phyloP scores from a whole-genome alignment of 2,329 filamentous ascomycete species.

The Beauveria brongniartii region DNA sequence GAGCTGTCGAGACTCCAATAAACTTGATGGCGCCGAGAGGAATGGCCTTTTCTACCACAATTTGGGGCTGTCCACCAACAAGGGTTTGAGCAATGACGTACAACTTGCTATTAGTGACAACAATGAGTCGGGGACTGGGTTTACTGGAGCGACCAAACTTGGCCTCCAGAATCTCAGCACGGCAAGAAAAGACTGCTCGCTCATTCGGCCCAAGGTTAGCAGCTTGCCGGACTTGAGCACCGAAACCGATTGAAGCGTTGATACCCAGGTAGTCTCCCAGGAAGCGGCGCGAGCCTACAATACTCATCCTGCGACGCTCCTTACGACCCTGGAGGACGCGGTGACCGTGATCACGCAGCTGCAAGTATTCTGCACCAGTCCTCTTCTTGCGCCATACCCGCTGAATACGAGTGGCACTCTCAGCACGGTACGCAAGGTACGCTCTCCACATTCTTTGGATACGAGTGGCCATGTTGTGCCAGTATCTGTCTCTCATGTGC shows the following conservation, averaged over 20 bases:
- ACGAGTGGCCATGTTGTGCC: constrained; percentile 98
- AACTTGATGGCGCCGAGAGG: constrained; percentile 84
- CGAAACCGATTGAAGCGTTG: constrained; percentile 70
- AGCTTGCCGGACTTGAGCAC: constrained; percentile 69
- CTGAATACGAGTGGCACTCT: constrained; percentile 90
- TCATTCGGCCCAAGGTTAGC: constrained; percentile 67
- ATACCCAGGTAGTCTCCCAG: constrained; percentile 91
- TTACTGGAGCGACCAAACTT: constrained; percentile 98
- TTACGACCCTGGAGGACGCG: constrained; percentile 74
- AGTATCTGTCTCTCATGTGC: constrained; percentile 95
- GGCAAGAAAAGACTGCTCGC: constrained; percentile 77
- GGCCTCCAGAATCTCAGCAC: constrained; percentile 80
- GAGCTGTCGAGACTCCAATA: constrained; percentile 68
- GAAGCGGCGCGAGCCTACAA: constrained; percentile 86
- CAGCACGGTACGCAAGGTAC: constrained; percentile 83
- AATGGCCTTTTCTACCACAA: constrained; percentile 72
- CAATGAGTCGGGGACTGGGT: constrained; percentile 72
- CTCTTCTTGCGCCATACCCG: constrained; percentile 92
- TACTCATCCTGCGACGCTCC: constrained; percentile 82
- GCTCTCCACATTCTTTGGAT: constrained; percentile 98
- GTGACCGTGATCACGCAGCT: constrained; percentile 83
- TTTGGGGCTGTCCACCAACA: constrained; percentile 72
- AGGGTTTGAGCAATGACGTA: constrained; percentile 83
- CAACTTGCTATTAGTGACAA: constrained; percentile 79
- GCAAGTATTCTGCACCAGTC: constrained; percentile 79